phyloP scores from a whole-genome alignment of 1,139 yeast species.

The Pichia terricola region DNA sequence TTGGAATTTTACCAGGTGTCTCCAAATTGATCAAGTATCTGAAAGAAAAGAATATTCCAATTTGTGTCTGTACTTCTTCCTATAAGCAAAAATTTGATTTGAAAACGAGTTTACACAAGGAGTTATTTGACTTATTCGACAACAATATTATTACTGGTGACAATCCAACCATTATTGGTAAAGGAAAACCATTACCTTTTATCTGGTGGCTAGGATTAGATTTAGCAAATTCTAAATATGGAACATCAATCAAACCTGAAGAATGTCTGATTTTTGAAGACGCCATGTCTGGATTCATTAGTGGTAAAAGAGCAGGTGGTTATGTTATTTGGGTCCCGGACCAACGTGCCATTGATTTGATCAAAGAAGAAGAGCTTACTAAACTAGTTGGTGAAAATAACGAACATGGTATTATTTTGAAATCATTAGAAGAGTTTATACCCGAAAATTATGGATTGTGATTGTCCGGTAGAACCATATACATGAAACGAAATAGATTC shows the following conservation, averaged over 20 bases:
- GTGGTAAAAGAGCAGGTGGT: constrained; percentile 81
- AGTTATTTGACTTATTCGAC: constrained; percentile 55
- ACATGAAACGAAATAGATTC: too few relatives aligned
- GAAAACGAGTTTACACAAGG: constrained; percentile 60
- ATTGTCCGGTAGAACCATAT: neutral
- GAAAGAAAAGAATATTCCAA: constrained; percentile 45
- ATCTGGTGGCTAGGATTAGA: constrained; percentile 77
- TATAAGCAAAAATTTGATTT: constrained; percentile 45
- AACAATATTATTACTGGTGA: constrained; percentile 79
- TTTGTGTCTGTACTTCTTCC: constrained; percentile 92
- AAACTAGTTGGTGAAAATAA: constrained; percentile 31
- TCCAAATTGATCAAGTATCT: constrained; percentile 51
- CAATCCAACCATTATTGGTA: constrained; percentile 68
- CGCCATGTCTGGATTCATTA: constrained; percentile 79
- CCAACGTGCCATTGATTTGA: constrained; percentile 34
- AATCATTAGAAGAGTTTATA: constrained; percentile 46
- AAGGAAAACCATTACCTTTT: constrained; percentile 90
- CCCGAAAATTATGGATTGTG: constrained; percentile 35
- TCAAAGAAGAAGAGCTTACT: constrained; percentile 32
- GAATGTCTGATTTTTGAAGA: constrained; percentile 92
- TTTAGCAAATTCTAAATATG: constrained; percentile 16
- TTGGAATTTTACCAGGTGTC: constrained; percentile 79
- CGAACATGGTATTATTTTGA: constrained; percentile 47
- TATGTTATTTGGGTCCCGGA: constrained; percentile 91
- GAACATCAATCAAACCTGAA: constrained; percentile 46